Evolutionary conservation across 352 stramenopile species (phyloP), one percentile per base, ranked within the genome.

Genomic region (Elongisporangium senticosum): DNA sequence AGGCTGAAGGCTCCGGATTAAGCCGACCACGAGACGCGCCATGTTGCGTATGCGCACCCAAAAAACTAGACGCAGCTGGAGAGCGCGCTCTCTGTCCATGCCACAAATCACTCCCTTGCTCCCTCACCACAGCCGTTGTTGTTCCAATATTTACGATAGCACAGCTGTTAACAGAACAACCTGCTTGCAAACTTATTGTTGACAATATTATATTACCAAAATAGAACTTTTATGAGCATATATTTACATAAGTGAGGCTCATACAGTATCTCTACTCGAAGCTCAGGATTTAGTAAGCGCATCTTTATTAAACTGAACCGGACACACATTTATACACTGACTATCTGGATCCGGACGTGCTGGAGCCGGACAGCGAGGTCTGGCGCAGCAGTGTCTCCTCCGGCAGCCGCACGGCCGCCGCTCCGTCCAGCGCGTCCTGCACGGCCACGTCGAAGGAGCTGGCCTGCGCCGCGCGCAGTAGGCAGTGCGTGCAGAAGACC

Each of bases 401-500:
- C 33, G 33, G 33, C 4, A 43, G 33, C 33, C 33, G 33, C 33
- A 43, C 33, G 10, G 33, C 33, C 33, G 8, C 11, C 10, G 33
- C 33, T 43, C 33, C 55, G 20, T 66, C 65, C 4, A n/a, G 48
- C 8, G 69, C 49, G 56, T 79, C 71, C 40, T 63, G 49, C 21
- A 64, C 53, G 0, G 71, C 71, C 33, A 79, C 65, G 13, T 75
- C 65, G 50, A 71, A 47, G 14, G 71, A 68, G 37, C 64, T 48
- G 50, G 76, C 52, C 33, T 72, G 64, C 8, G 60, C 53, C 26
- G 63, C 71, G 20, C 64, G 58, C 1, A 66, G 63, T 14, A 79
- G 59, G 28, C 71, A 79, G 19, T 71, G 60, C 24, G 71, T 67
- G 43, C 71, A 79, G 40, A 75, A 53, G 14, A 62, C 51, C 40